Conservation (phyloP, 129 eudicot species). For the Flaveria ramosissima region DNA sequence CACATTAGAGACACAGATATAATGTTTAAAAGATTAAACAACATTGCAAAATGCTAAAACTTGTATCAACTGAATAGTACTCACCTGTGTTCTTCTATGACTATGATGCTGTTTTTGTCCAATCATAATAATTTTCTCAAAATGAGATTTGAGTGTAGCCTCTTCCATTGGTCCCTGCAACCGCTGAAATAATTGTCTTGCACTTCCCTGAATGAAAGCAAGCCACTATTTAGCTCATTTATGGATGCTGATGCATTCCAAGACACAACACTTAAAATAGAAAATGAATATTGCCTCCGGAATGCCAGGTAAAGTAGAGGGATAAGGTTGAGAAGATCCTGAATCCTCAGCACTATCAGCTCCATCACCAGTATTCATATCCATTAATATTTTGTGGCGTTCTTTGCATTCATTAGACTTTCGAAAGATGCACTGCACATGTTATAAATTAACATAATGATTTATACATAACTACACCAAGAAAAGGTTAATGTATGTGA, state of each 20-base stretch:
- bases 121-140: constrained; percentile 70
- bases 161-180: constrained; percentile 97
- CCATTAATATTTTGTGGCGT: constrained; percentile 75
- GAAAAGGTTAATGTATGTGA: not conserved
- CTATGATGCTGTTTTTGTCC: constrained; percentile 63
- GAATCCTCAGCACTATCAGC: constrained; percentile 96
- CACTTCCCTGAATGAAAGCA: constrained; percentile 75
- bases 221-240: constrained; percentile 14
- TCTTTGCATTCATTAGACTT: constrained; percentile 88
- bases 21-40: not conserved
- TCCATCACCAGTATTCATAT: constrained; percentile 76
- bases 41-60: not conserved
- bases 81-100: constrained; percentile 62
- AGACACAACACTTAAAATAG: not conserved
- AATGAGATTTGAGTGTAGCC: constrained; percentile 82
- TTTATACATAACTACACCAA: not conserved
- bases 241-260: not conserved
- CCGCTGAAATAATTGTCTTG: constrained; percentile 86
- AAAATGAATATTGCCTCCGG: constrained; percentile 61
- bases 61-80: not conserved
- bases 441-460: constrained; percentile 16
- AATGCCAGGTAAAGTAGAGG: constrained; percentile 92
- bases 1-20: not conserved
- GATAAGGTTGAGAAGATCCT: constrained; percentile 90
- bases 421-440: constrained; percentile 75